phyloP scores from a whole-genome alignment of 768 basidiomycete genomes.

The Tulasnella sp. region DNA sequence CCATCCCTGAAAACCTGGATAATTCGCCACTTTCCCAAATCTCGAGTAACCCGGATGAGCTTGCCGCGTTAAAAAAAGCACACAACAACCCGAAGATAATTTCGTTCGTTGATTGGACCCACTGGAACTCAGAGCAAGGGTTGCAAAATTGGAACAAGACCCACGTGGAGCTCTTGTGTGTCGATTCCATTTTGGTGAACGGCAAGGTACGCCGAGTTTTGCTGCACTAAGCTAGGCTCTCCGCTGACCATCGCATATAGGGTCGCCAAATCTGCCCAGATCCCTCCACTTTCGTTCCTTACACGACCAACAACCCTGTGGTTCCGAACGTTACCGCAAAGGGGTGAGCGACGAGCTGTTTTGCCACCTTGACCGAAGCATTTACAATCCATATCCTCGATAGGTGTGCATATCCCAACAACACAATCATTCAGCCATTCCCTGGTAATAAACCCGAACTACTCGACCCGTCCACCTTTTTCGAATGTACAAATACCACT shows the following conservation, averaged over 20 bases:
- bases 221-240: no score
- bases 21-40: background rate
- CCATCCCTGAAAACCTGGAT: background rate
- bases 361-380: no score
- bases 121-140: conserved; percentile 1
- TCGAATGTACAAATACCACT: conserved; percentile 4
- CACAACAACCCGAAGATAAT: background rate
- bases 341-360: no score
- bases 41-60: background rate
- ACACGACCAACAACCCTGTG: background rate
- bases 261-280: conserved; percentile 4
- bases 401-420: conserved; percentile 1
- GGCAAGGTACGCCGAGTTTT: background rate
- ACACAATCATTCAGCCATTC: background rate
- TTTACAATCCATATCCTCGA: background rate
- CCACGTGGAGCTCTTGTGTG: background rate
- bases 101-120: background rate
- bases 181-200: conserved; percentile 7
- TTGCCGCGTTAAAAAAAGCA: background rate
- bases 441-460: background rate
- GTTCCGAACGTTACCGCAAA: background rate
- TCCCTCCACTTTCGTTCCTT: background rate
- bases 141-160: conserved; percentile 1
- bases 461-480: background rate
- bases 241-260: no score